Conservation (phyloP, 2,329 filamentous ascomycete genomes). For the Penicillium decumbens region DNA sequence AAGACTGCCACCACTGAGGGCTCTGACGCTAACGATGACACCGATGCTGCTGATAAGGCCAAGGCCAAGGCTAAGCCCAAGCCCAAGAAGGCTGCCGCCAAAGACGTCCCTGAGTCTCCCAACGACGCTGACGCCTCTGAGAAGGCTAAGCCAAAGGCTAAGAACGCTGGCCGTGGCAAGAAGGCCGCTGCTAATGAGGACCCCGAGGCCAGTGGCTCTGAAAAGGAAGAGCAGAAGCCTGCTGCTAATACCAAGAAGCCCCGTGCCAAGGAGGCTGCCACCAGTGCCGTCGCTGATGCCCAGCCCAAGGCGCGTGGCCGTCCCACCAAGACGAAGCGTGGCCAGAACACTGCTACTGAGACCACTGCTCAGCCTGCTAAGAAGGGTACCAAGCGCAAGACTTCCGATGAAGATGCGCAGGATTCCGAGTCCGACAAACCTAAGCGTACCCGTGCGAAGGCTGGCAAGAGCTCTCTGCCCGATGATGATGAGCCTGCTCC, state of each 20-base stretch:
- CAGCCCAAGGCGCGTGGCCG: constrained; percentile 24
- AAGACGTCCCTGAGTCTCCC: constrained; percentile 11
- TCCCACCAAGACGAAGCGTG: constrained; percentile 10
- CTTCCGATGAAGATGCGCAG: constrained; percentile 11
- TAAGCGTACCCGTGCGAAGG: constrained; percentile 19
- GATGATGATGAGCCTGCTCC: neutral
- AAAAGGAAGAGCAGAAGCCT: constrained; percentile 10
- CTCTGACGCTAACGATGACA: constrained; percentile 10
- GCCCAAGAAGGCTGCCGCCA: constrained; percentile 4
- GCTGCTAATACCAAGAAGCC: constrained; percentile 9
- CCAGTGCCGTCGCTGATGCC: constrained; percentile 10
- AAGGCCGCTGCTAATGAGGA: constrained; percentile 1
- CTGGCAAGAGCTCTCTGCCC: constrained; percentile 1
- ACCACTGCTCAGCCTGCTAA: constrained; percentile 3
- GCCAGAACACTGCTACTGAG: constrained; percentile 3
- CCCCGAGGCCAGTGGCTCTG: neutral
- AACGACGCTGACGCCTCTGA: neutral
- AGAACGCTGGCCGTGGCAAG: constrained; percentile 5
- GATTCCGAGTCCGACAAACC: constrained; percentile 19
- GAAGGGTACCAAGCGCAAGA: constrained; percentile 18
- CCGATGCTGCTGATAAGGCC: neutral
- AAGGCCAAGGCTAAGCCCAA: constrained; percentile 2
- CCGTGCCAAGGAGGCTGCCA: constrained; percentile 11
- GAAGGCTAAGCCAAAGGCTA: constrained; percentile 9
- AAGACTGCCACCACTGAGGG: constrained; percentile 19